Base-by-base conservation (phyloP, 192 early-diverging fungal genomes). In the Linnemannia schmuckeri region DNA sequence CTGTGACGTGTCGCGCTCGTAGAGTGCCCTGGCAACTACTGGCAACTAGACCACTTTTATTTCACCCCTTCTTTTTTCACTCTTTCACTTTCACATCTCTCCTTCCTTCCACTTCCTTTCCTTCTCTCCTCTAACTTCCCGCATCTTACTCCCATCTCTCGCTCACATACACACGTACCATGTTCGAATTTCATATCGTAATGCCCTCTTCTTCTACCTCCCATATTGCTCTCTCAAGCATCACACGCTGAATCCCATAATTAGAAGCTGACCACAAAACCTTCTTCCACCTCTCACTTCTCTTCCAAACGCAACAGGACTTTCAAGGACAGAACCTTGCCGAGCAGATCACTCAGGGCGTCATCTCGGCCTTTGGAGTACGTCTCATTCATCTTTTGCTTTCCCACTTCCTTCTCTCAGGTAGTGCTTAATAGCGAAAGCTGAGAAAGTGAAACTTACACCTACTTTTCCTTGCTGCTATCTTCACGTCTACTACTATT, bases 141-240 rank as follows among this genome's bases (percentile, higher is more conserved):
- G 9, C 74, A 42, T 41, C 41, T 7, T 38, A 6, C 37, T 20
- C n/a, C 73, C 74, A 42, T 61, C 52, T 22, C 49, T 41, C 33
- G 27, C 57, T 6, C 44, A 46, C 40, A 41, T 69, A 27, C 76
- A 42, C 20, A 35, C 24, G 18, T 35, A 78, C 49, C 44, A 87
- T 87, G 85, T 30, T 87, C 72, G 85, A 87, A 72, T 87, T 75
- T 47, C 85, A 81, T 41, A 87, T 87, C 35, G 85, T 87, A 87
- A 61, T n/a, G 27, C 9, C 17, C 17, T 13, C 38, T 30, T 37
- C 9, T 44, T 42, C 17, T 18, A 47, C 18, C 6, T 33, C 15
- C 13, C 3, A 18, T 24, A 18, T 49, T 17, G 35, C 54, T 55
- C 49, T 35, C 18, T 55, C 33, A 40, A 10, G 20, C 22, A 33